These are phyloP conservation scores for Talaromyces trachyspermus DNA, from an alignment of 495 filamentous ascomycete genomes.

Conservation along the genomic window DNA sequence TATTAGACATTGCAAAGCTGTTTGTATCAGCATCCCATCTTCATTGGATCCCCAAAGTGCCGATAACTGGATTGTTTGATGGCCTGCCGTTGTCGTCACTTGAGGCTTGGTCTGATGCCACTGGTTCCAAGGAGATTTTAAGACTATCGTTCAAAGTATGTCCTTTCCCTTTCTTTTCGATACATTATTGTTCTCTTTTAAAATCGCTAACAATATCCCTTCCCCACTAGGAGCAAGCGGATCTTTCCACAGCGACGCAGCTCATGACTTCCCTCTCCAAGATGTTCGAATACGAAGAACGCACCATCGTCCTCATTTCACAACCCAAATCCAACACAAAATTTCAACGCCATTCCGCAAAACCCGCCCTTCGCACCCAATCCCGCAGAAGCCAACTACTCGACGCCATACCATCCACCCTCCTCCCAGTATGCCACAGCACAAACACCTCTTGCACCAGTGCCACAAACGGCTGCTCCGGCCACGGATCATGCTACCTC, in stretches of 20 bases:
- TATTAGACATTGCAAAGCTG: neutral
- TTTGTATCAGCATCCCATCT: slow-evolving; percentile 2
- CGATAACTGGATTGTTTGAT: neutral
- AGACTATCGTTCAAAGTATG: slow-evolving; percentile 2
- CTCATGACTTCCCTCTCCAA: neutral
- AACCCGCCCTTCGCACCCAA: neutral
- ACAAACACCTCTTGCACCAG: slow-evolving; percentile 52
- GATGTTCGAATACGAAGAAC: neutral
- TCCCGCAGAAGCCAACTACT: neutral
- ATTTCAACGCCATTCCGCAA: slow-evolving; percentile 1
- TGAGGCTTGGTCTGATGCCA: slow-evolving; percentile 1
- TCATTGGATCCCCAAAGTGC: neutral
- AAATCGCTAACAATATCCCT: neutral
- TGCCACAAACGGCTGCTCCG: slow-evolving; percentile 63
- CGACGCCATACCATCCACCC: slow-evolving; percentile 9
- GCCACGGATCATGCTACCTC: slow-evolving; percentile 63
- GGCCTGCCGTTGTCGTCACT: neutral
- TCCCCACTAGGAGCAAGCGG: neutral
- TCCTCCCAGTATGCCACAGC: slow-evolving; percentile 51
- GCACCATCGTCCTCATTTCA: neutral
- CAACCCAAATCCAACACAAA: neutral
- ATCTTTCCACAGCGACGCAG: neutral
- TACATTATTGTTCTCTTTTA: too few relatives aligned
- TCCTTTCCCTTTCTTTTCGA: too few relatives aligned
- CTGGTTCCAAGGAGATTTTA: slow-evolving; percentile 1